A percentile compares a stretch with the other conserved stretches of the same genome.
Evolutionary conservation across 495 filamentous ascomycete genomes (phyloP).

Genomic region (Daldinia decipiens): DNA sequence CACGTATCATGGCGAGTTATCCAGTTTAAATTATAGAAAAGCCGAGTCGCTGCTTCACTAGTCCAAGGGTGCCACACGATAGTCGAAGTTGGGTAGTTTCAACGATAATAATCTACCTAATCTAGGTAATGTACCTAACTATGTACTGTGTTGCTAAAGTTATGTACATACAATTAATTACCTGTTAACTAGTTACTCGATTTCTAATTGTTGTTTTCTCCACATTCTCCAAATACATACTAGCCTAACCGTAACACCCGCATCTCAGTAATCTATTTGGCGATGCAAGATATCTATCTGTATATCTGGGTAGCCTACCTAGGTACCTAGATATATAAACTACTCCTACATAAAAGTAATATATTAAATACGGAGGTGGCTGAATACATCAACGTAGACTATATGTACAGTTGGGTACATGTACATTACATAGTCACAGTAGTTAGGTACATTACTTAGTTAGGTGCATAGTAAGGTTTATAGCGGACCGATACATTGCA

Average conservation of each 20-base stretch:
- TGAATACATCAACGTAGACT: background rate
- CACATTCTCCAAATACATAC: constrained; percentile 4
- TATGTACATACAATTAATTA: too few relatives aligned
- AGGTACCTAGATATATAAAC: too few relatives aligned
- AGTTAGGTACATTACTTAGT: background rate
- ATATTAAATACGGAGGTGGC: constrained; percentile 1
- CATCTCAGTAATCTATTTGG: background rate
- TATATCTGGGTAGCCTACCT: too few relatives aligned
- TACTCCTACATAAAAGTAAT: background rate
- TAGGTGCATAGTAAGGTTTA: background rate
- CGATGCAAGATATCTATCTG: too few relatives aligned
- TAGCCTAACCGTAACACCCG: background rate
- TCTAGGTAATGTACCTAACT: too few relatives aligned
- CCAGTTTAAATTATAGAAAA: constrained; percentile 6
- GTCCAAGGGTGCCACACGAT: background rate
- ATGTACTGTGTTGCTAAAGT: background rate
- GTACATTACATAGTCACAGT: background rate
- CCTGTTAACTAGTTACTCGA: too few relatives aligned
- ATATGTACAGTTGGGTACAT: background rate
- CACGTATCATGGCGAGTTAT: constrained; percentile 4
- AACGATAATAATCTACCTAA: background rate
- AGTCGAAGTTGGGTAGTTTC: background rate
- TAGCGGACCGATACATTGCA: constrained; percentile 4
- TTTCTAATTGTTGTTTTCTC: background rate
- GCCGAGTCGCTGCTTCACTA: constrained; percentile 2